phyloP scores from a whole-genome alignment of 2,329 filamentous ascomycete genomes.

The Grosmannia penicillata region DNA sequence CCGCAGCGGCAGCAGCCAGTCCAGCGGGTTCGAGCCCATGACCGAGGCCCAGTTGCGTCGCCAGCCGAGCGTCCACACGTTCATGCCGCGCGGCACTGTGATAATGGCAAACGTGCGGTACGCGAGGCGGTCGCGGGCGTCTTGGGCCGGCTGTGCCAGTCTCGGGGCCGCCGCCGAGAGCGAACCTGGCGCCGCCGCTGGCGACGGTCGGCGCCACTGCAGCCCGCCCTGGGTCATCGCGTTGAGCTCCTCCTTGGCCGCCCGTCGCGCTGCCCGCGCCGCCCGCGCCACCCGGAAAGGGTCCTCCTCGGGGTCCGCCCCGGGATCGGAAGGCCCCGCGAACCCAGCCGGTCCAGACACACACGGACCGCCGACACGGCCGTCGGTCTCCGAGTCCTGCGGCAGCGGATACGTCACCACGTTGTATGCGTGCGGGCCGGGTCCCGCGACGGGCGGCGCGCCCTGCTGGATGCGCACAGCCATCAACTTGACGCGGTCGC shows the following conservation, averaged over 20 bases:
- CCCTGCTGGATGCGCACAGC: constrained; percentile 54
- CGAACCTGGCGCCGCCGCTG: no score
- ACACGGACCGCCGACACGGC: no score
- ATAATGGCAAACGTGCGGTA: constrained; percentile 66
- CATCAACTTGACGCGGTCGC: constrained; percentile 50
- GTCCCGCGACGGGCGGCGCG: constrained; percentile 34
- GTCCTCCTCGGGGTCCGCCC: no score
- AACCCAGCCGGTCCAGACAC: neutral
- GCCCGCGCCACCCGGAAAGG: neutral
- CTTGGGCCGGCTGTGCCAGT: no score
- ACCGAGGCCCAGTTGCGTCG: constrained; percentile 61
- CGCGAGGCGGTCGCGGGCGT: constrained; percentile 29
- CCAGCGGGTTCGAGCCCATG: constrained; percentile 55
- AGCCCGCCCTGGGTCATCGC: no score
- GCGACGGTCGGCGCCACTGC: no score
- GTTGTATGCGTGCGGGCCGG: no score
- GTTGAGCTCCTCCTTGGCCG: no score
- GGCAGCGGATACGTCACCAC: constrained; percentile 12
- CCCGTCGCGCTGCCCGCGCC: constrained; percentile 5
- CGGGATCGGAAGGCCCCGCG: constrained; percentile 1
- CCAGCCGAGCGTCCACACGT: constrained; percentile 68
- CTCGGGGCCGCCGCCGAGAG: no score
- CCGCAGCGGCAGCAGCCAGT: constrained; percentile 71
- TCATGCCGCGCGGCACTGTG: constrained; percentile 56
- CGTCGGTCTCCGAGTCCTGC: neutral